phyloP scores from a whole-genome alignment of 176 grass and related monocot species.

The Oryza nivara region DNA sequence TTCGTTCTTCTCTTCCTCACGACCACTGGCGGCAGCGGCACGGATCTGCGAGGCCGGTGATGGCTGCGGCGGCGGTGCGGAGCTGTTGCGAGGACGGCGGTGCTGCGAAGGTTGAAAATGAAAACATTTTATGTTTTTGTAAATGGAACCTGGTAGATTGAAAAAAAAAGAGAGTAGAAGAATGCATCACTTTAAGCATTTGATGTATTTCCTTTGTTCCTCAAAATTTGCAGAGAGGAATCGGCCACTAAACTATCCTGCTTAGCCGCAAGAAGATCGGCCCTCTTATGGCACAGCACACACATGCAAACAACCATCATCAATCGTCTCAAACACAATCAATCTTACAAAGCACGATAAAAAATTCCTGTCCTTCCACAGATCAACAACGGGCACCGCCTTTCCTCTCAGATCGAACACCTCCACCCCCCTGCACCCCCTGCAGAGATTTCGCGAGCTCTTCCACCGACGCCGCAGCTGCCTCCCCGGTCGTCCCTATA shows the following conservation, averaged over 20 bases:
- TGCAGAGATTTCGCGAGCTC: slow-evolving; percentile 59
- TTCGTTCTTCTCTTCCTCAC: too few relatives aligned
- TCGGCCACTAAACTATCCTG: slow-evolving; percentile 52
- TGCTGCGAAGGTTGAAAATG: not conserved
- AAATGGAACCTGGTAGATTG: not conserved
- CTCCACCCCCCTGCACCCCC: slow-evolving; percentile 45
- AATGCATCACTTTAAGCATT: not conserved
- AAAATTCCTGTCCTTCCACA: slow-evolving; percentile 86
- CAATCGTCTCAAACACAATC: not conserved
- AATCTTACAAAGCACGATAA: not conserved
- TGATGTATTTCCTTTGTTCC: not conserved
- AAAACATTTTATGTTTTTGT: not conserved
- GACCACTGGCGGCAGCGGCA: too few relatives aligned
- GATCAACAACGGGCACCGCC: slow-evolving; percentile 62
- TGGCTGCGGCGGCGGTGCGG: too few relatives aligned
- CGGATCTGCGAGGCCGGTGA: too few relatives aligned
- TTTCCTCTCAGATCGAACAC: slow-evolving; percentile 82
- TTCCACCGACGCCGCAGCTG: slow-evolving; percentile 40
- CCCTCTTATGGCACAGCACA: slow-evolving; percentile 84
- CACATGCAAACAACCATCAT: slow-evolving; percentile 54
- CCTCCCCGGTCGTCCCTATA: slow-evolving; percentile 50
- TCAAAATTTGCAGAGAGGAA: slow-evolving; percentile 17
- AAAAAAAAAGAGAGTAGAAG: not conserved
- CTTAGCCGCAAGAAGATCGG: slow-evolving; percentile 80
- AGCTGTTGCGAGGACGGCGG: too few relatives aligned